These are phyloP conservation scores for Pichia exigua DNA, from an alignment of 805 yeast species.

Conservation along the genomic window DNA sequence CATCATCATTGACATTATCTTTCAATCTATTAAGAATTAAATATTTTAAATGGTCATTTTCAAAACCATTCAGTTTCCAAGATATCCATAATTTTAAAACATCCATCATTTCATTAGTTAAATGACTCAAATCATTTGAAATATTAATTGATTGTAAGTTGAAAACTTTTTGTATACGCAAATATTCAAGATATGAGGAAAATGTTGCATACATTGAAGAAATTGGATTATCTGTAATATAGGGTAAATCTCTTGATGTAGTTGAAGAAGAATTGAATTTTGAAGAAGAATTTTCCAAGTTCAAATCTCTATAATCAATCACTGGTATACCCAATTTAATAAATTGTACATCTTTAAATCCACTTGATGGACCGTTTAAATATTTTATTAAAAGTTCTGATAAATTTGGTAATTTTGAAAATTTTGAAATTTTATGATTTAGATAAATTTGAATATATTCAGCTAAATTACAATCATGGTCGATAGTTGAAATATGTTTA, in stretches of 20 bases:
- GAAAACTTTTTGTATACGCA: slow-evolving; percentile 12
- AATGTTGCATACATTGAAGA: slow-evolving; percentile 26
- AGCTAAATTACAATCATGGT: slow-evolving; percentile 1
- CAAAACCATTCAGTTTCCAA: slow-evolving; percentile 24
- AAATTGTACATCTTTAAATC: slow-evolving; percentile 4
- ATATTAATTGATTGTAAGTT: slow-evolving; percentile 11
- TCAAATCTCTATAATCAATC: background rate
- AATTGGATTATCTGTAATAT: slow-evolving; percentile 21
- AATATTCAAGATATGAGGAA: slow-evolving; percentile 24
- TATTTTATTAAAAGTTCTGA: background rate
- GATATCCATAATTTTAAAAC: slow-evolving; percentile 26
- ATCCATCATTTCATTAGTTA: slow-evolving; percentile 12
- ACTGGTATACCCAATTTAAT: slow-evolving; percentile 6
- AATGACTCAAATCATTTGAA: slow-evolving; percentile 10
- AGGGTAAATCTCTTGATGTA: background rate
- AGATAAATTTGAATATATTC: slow-evolving; percentile 7
- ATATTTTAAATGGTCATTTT: slow-evolving; percentile 17
- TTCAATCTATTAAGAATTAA: slow-evolving; percentile 5
- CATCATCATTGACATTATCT: background rate
- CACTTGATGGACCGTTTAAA: background rate
- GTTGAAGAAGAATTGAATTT: background rate
- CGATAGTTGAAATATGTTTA: slow-evolving; percentile 1
- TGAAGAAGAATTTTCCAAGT: no score
- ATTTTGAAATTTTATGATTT: slow-evolving; percentile 4
- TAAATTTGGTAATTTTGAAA: slow-evolving; percentile 1